Evolutionary conservation across 306 rosid genomes (phyloP), one percentile per base, ranked within the genome.

Genomic region (Malus fusca): DNA sequence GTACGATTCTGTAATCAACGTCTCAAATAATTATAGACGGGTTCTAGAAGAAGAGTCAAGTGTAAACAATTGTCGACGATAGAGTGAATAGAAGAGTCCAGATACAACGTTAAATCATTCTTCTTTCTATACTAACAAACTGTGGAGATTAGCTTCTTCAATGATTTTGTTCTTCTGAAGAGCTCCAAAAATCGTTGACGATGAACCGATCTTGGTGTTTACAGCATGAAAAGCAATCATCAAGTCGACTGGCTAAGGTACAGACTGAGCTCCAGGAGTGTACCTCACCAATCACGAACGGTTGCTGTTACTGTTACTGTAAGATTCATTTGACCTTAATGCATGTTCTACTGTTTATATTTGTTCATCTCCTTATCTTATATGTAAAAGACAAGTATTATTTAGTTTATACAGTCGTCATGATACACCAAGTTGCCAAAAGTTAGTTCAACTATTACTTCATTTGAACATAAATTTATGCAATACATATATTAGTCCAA

Each of bases 1-100:
- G 96, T 79, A 68, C 88, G 80, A 88, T 93, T 73, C 89, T 91
- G 42, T 93, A 80, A 18, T 33, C 68, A 30, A 59, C 13, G 25
- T 64, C 44, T 18, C 44, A 11, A 82, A 66, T 4, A 40, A 40
- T 72, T 58, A 58, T 14, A 6, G 58, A 60, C 19, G 11, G 26
- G 14, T 72, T 72, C 0, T 5, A 8, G 14, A 25, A 25, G 13
- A 42, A 18, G 22, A 61, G 12, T 31, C 2, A 2, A 14, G 5
- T 61, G 66, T 72, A 37, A 4, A 46, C 61, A 44, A 18, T 44
- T 28, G 12, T 73, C 43, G 60, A 61, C 44, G 5, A 11, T 21
- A 33, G 48, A 65, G 46, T 30, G n/a, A 37, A 33, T n/a, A 59
- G 56, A 73, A n/a, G 40, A 14, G 31, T 59, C 56, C 56, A 59